phyloP scores from a whole-genome alignment of 1,139 yeast species.

The Saccharomyces hybrid region DNA sequence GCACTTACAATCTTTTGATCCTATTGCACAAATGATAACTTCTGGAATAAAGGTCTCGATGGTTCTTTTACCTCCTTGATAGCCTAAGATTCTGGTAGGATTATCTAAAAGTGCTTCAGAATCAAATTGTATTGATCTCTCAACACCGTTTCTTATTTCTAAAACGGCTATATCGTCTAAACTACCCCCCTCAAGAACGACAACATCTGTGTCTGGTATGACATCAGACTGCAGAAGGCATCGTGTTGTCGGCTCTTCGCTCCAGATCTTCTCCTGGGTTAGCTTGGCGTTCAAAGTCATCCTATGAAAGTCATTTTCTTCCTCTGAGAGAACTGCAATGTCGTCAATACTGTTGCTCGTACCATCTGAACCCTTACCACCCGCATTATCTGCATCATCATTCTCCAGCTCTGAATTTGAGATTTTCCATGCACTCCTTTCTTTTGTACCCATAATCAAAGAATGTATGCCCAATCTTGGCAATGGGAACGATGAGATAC shows the following conservation, averaged over 20 bases:
- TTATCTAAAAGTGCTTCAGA: slow-evolving; percentile 34
- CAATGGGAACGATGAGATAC: slow-evolving; percentile 29
- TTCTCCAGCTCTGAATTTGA: slow-evolving; percentile 36
- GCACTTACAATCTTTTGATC: slow-evolving; percentile 22
- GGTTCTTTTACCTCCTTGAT: slow-evolving; percentile 36
- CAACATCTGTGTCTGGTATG: slow-evolving; percentile 30
- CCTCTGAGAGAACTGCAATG: slow-evolving; percentile 5
- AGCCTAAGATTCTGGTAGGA: slow-evolving; percentile 43
- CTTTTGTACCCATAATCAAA: slow-evolving; percentile 31
- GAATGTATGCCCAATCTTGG: slow-evolving; percentile 38
- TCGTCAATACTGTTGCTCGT: slow-evolving; percentile 31
- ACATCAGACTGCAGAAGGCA: slow-evolving; percentile 23
- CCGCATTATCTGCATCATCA: slow-evolving; percentile 27
- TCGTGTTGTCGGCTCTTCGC: slow-evolving; percentile 26
- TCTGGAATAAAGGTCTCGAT: slow-evolving; percentile 47
- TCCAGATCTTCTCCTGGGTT: slow-evolving; percentile 26
- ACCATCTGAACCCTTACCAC: slow-evolving; percentile 35
- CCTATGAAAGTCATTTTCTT: slow-evolving; percentile 29
- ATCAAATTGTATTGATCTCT: slow-evolving; percentile 30
- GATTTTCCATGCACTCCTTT: slow-evolving; percentile 22
- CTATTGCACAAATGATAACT: slow-evolving; percentile 37
- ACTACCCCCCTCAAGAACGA: slow-evolving; percentile 24
- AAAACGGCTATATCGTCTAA: slow-evolving; percentile 30
- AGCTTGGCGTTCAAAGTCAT: slow-evolving; percentile 25
- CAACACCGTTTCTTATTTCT: slow-evolving; percentile 42